These are phyloP conservation scores for Tetrapisispora nanseiensis DNA, from an alignment of 805 yeast species.

Conservation along the genomic window DNA sequence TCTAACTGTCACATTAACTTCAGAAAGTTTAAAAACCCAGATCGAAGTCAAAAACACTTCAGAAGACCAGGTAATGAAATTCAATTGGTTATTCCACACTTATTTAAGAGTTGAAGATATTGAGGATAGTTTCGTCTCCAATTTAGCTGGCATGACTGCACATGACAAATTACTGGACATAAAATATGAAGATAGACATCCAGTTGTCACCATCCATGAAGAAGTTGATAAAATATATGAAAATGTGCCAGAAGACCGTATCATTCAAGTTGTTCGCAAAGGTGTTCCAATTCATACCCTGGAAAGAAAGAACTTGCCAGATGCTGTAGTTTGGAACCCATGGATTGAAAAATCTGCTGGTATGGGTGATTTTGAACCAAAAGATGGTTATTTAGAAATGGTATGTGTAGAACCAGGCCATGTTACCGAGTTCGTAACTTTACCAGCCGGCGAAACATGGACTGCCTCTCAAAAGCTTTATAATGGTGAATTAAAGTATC, in stretches of 20 bases:
- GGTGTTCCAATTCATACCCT: constrained; percentile 66
- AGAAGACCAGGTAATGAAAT: constrained; percentile 46
- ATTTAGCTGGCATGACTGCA: constrained; percentile 62
- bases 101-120: constrained; percentile 70
- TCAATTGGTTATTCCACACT: constrained; percentile 93
- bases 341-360: constrained; percentile 77
- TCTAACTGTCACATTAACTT: constrained; percentile 53
- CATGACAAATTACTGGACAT: constrained; percentile 66
- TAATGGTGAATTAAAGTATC: constrained; percentile 52
- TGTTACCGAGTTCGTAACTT: constrained; percentile 55
- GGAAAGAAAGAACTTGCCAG: constrained; percentile 51
- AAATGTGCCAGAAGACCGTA: constrained; percentile 42
- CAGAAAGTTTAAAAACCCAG: constrained; percentile 50
- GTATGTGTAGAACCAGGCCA: constrained; percentile 92
- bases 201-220: constrained; percentile 58
- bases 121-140: constrained; percentile 66
- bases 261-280: constrained; percentile 57
- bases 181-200: constrained; percentile 59
- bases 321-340: constrained; percentile 94
- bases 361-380: constrained; percentile 86
- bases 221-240: constrained; percentile 84
- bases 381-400: constrained; percentile 75
- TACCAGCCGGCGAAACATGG: constrained; percentile 73
- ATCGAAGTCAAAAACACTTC: constrained; percentile 74
- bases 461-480: constrained; percentile 51